Evolutionary conservation across 352 stramenopile species (phyloP).

Genomic region (Thalassiosira ordinaria): DNA sequence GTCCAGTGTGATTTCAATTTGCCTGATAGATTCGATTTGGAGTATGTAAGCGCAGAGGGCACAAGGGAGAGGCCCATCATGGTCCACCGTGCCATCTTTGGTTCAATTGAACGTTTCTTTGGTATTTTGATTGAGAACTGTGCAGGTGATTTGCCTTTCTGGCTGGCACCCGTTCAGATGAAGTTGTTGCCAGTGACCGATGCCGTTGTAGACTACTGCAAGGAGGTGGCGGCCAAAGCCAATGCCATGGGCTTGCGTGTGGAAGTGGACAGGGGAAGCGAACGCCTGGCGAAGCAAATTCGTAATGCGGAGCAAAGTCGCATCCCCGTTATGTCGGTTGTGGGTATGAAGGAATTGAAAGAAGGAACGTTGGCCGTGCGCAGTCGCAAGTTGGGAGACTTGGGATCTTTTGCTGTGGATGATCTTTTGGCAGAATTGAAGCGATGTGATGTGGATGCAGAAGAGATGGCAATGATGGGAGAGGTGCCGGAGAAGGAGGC

Average conservation of each 20-base stretch:
- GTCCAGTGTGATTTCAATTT: slow-evolving; percentile 99
- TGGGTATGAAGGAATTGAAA: slow-evolving; percentile 87
- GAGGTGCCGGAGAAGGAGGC: slow-evolving; percentile 54
- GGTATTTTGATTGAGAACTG: slow-evolving; percentile 97
- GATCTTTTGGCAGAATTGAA: slow-evolving; percentile 75
- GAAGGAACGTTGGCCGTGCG: slow-evolving; percentile 78
- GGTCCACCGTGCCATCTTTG: slow-evolving; percentile 96
- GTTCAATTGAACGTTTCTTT: slow-evolving; percentile 98
- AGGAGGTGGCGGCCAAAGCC: slow-evolving; percentile 82
- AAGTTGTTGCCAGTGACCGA: slow-evolving; percentile 88
- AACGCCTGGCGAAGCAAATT: slow-evolving; percentile 88
- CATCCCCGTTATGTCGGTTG: slow-evolving; percentile 87
- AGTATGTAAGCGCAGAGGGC: slow-evolving; percentile 90
- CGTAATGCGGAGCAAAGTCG: slow-evolving; percentile 86
- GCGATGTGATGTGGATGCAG: slow-evolving; percentile 62
- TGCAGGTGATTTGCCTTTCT: slow-evolving; percentile 96
- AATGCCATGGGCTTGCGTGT: slow-evolving; percentile 80
- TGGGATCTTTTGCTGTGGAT: slow-evolving; percentile 79
- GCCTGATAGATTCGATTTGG: slow-evolving; percentile 94
- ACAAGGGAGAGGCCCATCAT: slow-evolving; percentile 94
- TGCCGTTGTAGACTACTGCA: slow-evolving; percentile 81
- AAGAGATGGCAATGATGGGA: slow-evolving; percentile 77
- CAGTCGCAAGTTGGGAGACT: slow-evolving; percentile 79
- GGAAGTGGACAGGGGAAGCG: slow-evolving; percentile 83
- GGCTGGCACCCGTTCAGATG: slow-evolving; percentile 89